Percentiles rank a stretch among this genome's conserved stretches.
Evolutionary conservation across 1,284 basidiomycete species (phyloP).

Genomic region (Trichosporon ovoides): DNA sequence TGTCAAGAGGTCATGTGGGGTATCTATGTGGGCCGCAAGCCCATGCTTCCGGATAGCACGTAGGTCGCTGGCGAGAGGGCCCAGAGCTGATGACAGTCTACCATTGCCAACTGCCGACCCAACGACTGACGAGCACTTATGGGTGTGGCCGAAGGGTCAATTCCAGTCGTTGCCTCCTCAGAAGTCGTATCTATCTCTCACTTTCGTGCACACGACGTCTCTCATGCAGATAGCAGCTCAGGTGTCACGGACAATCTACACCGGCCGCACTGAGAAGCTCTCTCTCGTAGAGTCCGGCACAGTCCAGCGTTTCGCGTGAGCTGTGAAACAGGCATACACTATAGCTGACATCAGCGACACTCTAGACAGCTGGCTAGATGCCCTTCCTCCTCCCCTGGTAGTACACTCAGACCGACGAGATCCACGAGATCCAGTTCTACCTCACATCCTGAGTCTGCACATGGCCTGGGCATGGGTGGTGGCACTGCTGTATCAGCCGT

Average conservation of each 20-base stretch:
- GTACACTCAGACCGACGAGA: constrained; percentile 52
- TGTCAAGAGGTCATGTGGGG: constrained; percentile 34
- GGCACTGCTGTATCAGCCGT: constrained; percentile 62
- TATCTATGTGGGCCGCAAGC: constrained; percentile 29
- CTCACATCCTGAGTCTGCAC: constrained; percentile 62
- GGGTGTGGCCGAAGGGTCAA: constrained; percentile 22
- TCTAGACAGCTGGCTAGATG: constrained; percentile 59
- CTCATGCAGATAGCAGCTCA: constrained; percentile 11
- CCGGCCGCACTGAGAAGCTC: constrained; percentile 6
- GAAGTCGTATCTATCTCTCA: constrained; percentile 10
- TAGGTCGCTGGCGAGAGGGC: neutral
- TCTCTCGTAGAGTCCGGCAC: constrained; percentile 10
- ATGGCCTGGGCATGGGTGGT: constrained; percentile 61
- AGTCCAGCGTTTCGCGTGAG: constrained; percentile 6
- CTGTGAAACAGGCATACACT: too few relatives aligned
- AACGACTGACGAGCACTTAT: constrained; percentile 21
- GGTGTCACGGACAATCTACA: constrained; percentile 12
- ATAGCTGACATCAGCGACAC: constrained; percentile 23
- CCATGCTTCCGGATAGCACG: constrained; percentile 25
- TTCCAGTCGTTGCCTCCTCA: constrained; percentile 5
- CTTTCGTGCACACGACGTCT: constrained; percentile 11
- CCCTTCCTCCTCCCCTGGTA: constrained; percentile 52
- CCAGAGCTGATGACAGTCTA: constrained; percentile 14
- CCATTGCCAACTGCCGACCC: constrained; percentile 21
- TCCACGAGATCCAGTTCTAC: constrained; percentile 53